Evolutionary conservation across 352 stramenopile genomes (phyloP).

Genomic region (Pythium sp.): DNA sequence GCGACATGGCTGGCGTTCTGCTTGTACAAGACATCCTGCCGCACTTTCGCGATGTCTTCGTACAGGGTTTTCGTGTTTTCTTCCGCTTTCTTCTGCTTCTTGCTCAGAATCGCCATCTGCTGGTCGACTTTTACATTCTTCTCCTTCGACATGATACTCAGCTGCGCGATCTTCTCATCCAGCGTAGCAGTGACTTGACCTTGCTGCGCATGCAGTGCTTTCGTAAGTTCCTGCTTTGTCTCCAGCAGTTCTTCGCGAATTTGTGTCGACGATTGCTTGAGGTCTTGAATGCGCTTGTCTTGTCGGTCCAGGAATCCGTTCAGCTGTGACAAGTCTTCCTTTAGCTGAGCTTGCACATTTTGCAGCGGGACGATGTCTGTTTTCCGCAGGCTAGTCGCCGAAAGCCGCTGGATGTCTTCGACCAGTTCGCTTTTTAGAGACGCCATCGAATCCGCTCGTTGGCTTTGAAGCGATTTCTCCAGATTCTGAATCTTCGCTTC

Average conservation of each 20-base stretch:
- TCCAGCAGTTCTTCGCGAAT: conserved; percentile 57
- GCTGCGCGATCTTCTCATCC: conserved; percentile 54
- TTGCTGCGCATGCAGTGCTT: conserved; percentile 52
- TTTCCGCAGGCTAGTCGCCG: conserved; percentile 44
- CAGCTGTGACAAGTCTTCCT: conserved; percentile 60
- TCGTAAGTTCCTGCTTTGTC: conserved; percentile 52
- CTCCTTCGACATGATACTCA: conserved; percentile 39
- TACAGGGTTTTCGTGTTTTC: conserved; percentile 42
- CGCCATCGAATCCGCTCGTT: conserved; percentile 49
- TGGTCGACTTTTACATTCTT: conserved; percentile 51
- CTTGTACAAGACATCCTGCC: conserved; percentile 31
- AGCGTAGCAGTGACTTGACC: conserved; percentile 36
- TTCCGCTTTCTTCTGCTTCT: conserved; percentile 61
- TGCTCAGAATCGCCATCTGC: conserved; percentile 42
- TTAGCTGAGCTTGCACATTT: conserved; percentile 55
- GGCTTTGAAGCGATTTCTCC: conserved; percentile 47
- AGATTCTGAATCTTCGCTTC: conserved; percentile 58
- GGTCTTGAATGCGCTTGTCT: conserved; percentile 59
- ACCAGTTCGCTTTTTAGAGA: conserved; percentile 54
- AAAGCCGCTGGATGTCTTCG: conserved; percentile 57
- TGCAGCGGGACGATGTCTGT: conserved; percentile 49
- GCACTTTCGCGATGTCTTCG: conserved; percentile 39
- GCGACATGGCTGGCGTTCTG: conserved; percentile 20
- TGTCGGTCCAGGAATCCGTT: conserved; percentile 54
- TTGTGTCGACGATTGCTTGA: conserved; percentile 39